Evolutionary conservation across 108 stramenopile genomes (phyloP).

Genomic region (Skeletonema potamos): DNA sequence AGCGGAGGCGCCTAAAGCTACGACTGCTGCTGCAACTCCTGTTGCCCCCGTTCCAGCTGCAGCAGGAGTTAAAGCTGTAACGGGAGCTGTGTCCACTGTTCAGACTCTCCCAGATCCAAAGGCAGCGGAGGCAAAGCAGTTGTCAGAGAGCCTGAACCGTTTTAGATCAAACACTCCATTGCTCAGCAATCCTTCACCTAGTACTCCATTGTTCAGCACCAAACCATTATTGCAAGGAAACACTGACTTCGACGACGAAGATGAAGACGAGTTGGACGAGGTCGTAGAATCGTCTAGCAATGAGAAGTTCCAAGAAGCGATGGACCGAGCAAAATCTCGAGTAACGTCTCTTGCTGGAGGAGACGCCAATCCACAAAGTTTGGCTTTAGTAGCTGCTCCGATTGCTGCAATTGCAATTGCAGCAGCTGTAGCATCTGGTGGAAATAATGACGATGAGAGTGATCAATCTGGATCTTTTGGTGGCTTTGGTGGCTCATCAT

Average conservation of each 20-base stretch:
- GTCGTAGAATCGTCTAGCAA: background rate
- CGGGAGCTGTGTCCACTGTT: background rate
- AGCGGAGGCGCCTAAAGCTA: background rate
- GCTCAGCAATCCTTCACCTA: too few species aligned
- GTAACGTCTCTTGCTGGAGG: background rate
- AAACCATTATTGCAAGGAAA: background rate
- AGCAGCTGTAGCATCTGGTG: background rate
- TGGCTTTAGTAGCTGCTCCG: background rate
- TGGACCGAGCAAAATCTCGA: background rate
- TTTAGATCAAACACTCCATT: background rate
- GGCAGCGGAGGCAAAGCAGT: background rate
- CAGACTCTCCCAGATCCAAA: background rate
- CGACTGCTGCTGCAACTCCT: too few species aligned
- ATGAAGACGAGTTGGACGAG: background rate
- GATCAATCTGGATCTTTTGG: background rate
- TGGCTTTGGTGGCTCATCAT: background rate
- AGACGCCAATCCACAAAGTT: background rate
- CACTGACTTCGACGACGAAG: background rate
- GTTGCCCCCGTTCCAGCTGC: background rate
- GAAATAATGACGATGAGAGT: background rate
- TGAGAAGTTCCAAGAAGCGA: background rate
- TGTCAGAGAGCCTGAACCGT: background rate
- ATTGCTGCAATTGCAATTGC: background rate
- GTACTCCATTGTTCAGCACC: background rate
- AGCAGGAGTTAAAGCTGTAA: background rate